Base-by-base conservation (phyloP, 2,329 filamentous ascomycete genomes). In the Botrytis porri region DNA sequence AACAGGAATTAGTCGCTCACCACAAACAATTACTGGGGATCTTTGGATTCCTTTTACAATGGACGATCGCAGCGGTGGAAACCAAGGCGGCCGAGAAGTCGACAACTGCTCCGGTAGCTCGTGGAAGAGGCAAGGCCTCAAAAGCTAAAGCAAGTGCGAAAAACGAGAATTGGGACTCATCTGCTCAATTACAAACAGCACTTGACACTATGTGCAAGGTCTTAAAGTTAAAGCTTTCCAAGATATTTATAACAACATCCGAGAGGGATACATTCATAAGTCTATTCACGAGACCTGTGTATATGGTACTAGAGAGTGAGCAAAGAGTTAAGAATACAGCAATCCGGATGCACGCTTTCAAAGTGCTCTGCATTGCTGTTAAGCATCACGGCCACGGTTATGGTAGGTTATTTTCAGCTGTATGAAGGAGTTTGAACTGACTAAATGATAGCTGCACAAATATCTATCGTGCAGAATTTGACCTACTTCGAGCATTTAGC, bases 401-500 rank as follows among this genome's bases (percentile, higher is more conserved):
- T 81, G 95, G 94, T 95, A 86, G 76, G 86, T 80, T 29, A 37
- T n/a, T 20, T n/a, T 29, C 51, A 10, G 39, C 66, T 29, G 16
- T 62, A 35, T 35, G 20, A 59, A 22, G 41, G n/a, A 29, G 22
- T n/a, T 83, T 37, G 9, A 37, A 61, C 70, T 71, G 61, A 72
- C 51, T 41, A 48, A 0, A 43, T 59, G 14, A n/a, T 78, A 97
- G 93, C 93, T 69, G 96, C 96, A 2, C 96, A 99, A 86, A 98
- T 97, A 65, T 97, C 95, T 63, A 97, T 99, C 79, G 95, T 98
- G 71, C 96, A 99, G 82, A 98, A 96, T 80, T 84, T 99, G 77
- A 97, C 96, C 8, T 99, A 99, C 81, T 99, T 98, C 79, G 96
- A 99, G 83, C 96, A 99, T 82, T 85, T 99, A n/a, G 95, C 96